Evolutionary conservation across 208 protist species (phyloP).

Genomic region (Trichomonas vaginalis): DNA sequence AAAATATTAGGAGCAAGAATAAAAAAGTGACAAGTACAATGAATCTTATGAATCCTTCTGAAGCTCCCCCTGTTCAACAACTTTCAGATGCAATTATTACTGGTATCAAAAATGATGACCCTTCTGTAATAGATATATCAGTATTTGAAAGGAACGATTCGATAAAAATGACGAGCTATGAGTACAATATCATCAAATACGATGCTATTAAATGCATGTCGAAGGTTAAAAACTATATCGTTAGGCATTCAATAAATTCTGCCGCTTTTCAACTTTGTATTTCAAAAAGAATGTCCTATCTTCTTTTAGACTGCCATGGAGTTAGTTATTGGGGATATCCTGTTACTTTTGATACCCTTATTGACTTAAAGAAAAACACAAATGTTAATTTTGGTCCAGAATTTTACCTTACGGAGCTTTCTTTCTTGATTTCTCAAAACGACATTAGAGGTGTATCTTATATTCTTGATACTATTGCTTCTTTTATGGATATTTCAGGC

Average conservation of each 20-base stretch:
- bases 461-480: neutral
- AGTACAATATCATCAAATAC: neutral
- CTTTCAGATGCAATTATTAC: neutral
- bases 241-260: neutral
- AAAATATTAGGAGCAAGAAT: too few relatives aligned
- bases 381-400: neutral
- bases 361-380: neutral
- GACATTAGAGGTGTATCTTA: neutral
- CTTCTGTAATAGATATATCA: neutral
- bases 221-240: neutral
- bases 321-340: neutral
- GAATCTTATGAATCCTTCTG: too few relatives aligned
- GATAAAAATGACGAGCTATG: too few relatives aligned
- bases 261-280: neutral
- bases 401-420: neutral
- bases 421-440: neutral
- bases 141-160: neutral
- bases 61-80: too few relatives aligned
- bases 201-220: neutral
- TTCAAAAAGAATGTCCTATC: neutral
- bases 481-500: neutral
- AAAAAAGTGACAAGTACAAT: too few relatives aligned
- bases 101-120: neutral
- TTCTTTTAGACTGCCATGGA: neutral
- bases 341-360: neutral